phyloP scores from a whole-genome alignment of 805 yeast species.

The Zygoascus biomembranicola region DNA sequence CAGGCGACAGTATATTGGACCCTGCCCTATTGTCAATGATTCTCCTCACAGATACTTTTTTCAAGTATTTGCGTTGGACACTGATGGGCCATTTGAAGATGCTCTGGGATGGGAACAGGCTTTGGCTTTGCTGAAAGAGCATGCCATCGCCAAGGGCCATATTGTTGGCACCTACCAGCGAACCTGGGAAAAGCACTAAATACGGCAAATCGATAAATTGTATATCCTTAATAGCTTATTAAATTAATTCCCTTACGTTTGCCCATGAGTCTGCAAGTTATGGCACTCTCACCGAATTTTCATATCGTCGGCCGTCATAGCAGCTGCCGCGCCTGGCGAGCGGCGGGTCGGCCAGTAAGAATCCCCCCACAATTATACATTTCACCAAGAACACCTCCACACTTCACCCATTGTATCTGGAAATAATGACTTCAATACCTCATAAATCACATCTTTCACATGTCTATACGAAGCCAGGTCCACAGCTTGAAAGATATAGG shows the following conservation, averaged over 20 bases:
- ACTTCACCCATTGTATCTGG: too few relatives aligned
- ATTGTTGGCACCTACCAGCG: slow-evolving; percentile 14
- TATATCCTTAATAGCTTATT: too few relatives aligned
- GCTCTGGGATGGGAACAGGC: slow-evolving; percentile 1
- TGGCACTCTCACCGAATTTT: too few relatives aligned
- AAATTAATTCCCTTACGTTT: too few relatives aligned
- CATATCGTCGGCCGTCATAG: too few relatives aligned
- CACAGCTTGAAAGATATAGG: slow-evolving; percentile 15
- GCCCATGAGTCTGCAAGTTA: too few relatives aligned
- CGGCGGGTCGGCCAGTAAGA: too few relatives aligned
- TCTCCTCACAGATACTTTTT: slow-evolving; percentile 17
- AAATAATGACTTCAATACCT: slow-evolving; percentile 3
- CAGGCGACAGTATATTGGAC: slow-evolving; percentile 11
- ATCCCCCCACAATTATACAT: too few relatives aligned
- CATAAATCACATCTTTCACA: slow-evolving; percentile 12
- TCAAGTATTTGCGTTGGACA: slow-evolving; percentile 11
- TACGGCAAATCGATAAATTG: not conserved
- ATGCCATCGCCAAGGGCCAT: slow-evolving; percentile 9
- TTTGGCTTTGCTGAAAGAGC: not conserved
- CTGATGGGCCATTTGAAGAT: not conserved
- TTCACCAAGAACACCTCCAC: too few relatives aligned
- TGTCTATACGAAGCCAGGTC: slow-evolving; percentile 15
- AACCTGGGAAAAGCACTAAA: slow-evolving; percentile 6
- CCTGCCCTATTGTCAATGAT: slow-evolving; percentile 14
- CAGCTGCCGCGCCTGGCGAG: too few relatives aligned